Conservation (phyloP, 2,329 filamentous ascomycete genomes). For the Calcarisporium arbuscula region DNA sequence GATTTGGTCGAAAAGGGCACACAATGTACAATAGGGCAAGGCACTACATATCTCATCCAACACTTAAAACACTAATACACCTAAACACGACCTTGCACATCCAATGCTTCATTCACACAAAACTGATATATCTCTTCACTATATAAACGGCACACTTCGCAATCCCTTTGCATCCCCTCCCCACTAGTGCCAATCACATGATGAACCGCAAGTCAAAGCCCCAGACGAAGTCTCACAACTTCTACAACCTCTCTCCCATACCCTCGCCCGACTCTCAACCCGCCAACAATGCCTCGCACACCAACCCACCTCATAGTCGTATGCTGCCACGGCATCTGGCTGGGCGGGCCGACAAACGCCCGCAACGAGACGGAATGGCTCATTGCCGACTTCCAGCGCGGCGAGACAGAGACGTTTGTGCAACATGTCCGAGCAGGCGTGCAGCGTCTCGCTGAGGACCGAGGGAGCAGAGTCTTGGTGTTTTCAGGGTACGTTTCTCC, state of each 20-base stretch:
- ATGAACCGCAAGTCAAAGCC: slow-evolving; percentile 10
- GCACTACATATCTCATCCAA: too few species aligned
- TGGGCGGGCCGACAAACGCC: slow-evolving; percentile 48
- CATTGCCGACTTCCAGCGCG: slow-evolving; percentile 69
- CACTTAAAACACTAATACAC: too few species aligned
- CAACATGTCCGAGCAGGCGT: slow-evolving; percentile 65
- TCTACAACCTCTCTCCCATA: slow-evolving; percentile 7
- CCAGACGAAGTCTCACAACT: not conserved
- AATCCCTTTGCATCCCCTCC: too few species aligned
- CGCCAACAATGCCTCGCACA: slow-evolving; percentile 11
- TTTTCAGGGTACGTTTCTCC: slow-evolving; percentile 60
- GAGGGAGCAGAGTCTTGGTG: slow-evolving; percentile 45
- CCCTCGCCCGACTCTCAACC: not conserved
- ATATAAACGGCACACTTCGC: too few species aligned
- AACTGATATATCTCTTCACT: too few species aligned
- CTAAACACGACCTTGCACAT: too few species aligned
- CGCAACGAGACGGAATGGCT: slow-evolving; percentile 58
- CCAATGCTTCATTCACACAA: too few species aligned
- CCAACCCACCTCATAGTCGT: slow-evolving; percentile 63
- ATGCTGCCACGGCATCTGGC: slow-evolving; percentile 79
- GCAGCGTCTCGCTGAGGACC: slow-evolving; percentile 38
- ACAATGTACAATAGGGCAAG: too few species aligned
- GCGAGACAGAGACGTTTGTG: slow-evolving; percentile 76
- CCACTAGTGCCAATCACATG: slow-evolving; percentile 16
- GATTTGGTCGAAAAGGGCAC: too few species aligned